A percentile compares a stretch with the other conserved stretches of the same genome.
phyloP scores from a whole-genome alignment of 2,329 filamentous ascomycete species.

The Botrytis tulipae region DNA sequence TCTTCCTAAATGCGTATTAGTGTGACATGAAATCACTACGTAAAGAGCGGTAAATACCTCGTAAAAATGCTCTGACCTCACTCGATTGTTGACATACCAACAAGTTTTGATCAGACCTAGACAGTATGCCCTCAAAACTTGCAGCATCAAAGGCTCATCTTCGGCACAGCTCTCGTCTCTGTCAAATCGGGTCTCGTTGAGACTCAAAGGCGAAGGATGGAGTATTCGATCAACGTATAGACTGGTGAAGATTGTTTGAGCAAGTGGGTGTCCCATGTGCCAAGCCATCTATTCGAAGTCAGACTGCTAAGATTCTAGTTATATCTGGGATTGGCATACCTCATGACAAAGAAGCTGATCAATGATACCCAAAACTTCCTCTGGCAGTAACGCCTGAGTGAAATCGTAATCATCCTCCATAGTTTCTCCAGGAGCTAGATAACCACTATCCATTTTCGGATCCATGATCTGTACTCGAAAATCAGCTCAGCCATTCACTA shows the following conservation, averaged over 20 bases:
- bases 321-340: slow-evolving; percentile 46
- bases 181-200: slow-evolving; percentile 46
- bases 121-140: slow-evolving; percentile 80
- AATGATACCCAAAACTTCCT: slow-evolving; percentile 88
- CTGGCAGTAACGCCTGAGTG: slow-evolving; percentile 62
- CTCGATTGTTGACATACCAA: slow-evolving; percentile 71
- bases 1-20: slow-evolving; percentile 65
- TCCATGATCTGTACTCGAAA: slow-evolving; percentile 79
- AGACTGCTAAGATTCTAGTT: slow-evolving; percentile 5
- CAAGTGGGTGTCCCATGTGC: slow-evolving; percentile 93
- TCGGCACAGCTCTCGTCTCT: slow-evolving; percentile 30
- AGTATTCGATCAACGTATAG: slow-evolving; percentile 84
- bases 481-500: background rate
- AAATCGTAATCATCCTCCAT: slow-evolving; percentile 82
- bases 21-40: background rate
- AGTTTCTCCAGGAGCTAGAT: slow-evolving; percentile 72
- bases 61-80: slow-evolving; percentile 83
- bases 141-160: slow-evolving; percentile 51
- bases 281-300: slow-evolving; percentile 71
- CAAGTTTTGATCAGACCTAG: slow-evolving; percentile 81
- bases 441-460: slow-evolving; percentile 97
- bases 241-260: slow-evolving; percentile 91
- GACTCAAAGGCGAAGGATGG: slow-evolving; percentile 61
- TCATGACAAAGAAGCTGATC: slow-evolving; percentile 89
- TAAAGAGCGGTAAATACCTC: slow-evolving; percentile 56